phyloP scores from a whole-genome alignment of 768 basidiomycete species.

The Mycena indigotica region DNA sequence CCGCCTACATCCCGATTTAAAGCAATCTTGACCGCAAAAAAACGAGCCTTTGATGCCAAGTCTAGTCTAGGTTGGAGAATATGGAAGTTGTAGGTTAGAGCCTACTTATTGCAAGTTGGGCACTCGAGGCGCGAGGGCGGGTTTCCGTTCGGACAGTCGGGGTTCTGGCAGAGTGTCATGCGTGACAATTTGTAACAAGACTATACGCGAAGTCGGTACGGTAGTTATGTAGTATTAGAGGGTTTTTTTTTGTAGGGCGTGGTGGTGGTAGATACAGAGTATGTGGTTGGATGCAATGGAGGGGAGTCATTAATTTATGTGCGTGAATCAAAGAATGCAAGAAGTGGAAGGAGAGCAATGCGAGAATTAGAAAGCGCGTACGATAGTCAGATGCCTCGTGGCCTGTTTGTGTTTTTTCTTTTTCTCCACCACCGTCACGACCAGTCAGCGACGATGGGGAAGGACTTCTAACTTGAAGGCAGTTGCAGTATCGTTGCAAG shows the following conservation, averaged over 20 bases:
- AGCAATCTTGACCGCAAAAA: conserved; percentile 95
- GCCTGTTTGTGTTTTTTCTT: conserved; percentile 24
- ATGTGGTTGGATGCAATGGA: conserved; percentile 9
- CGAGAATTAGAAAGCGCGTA: conserved; percentile 24
- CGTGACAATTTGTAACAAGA: conserved; percentile 16
- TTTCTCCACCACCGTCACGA: conserved; percentile 15
- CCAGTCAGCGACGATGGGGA: conserved; percentile 38
- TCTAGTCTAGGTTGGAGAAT: conserved; percentile 49
- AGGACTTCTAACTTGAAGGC: conserved; percentile 76
- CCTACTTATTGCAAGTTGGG: conserved; percentile 90
- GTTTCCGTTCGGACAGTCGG: conserved; percentile 74
- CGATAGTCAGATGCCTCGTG: conserved; percentile 27
- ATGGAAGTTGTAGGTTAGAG: conserved; percentile 26
- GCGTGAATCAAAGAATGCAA: conserved; percentile 26
- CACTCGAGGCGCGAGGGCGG: conserved; percentile 88
- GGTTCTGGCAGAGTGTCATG: conserved; percentile 60
- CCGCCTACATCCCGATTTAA: conserved; percentile 92
- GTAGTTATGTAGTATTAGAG: too few relatives aligned
- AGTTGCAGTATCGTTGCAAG: conserved; percentile 68
- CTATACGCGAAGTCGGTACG: conserved; percentile 14
- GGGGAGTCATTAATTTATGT: conserved; percentile 27
- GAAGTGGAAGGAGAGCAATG: conserved; percentile 32
- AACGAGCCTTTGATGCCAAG: conserved; percentile 82
- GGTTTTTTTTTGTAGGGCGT: conserved; percentile 27
- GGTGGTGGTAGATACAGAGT: conserved; percentile 18